These are phyloP conservation scores for Cryptosporidium muris DNA, from an alignment of 169 alveolate species.

Conservation along the genomic window DNA sequence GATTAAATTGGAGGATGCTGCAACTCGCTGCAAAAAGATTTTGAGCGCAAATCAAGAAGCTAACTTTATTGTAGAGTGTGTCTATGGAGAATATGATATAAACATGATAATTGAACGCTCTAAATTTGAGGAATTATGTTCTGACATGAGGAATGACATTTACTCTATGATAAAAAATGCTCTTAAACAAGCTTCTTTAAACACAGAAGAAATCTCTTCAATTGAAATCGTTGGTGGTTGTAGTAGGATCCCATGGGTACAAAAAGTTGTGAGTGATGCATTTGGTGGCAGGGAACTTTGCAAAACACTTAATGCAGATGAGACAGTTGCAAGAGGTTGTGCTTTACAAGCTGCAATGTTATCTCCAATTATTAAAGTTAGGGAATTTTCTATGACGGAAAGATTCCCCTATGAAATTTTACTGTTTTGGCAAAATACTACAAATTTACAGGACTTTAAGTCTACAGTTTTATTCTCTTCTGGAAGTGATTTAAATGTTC, in stretches of 20 bases:
- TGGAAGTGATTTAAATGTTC: constrained; percentile 79
- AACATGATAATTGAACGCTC: constrained; percentile 81
- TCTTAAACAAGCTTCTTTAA: constrained; percentile 75
- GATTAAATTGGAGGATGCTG: constrained; percentile 94
- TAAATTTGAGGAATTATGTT: constrained; percentile 89
- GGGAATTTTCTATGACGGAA: constrained; percentile 83
- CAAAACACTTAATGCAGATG: constrained; percentile 95
- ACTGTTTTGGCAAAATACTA: constrained; percentile 78
- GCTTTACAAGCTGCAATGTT: constrained; percentile 92
- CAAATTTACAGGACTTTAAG: constrained; percentile 71
- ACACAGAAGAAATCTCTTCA: constrained; percentile 82
- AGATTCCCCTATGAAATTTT: constrained; percentile 79
- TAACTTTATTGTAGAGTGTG: constrained; percentile 89
- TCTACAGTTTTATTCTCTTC: constrained; percentile 76
- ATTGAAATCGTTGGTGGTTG: constrained; percentile 98
- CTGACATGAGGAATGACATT: constrained; percentile 80
- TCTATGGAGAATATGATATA: constrained; percentile 95
- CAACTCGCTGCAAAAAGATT: constrained; percentile 92
- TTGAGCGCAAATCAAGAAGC: constrained; percentile 96
- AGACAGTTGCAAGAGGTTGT: constrained; percentile 98
- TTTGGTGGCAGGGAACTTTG: constrained; percentile 83
- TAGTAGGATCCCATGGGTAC: constrained; percentile 95
- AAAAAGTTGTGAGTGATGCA: constrained; percentile 83
- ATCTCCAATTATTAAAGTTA: constrained; percentile 84
- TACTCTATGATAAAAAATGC: constrained; percentile 76